Conservation (phyloP, 1,139 yeast species). For the Sporopachydermia cereana region DNA sequence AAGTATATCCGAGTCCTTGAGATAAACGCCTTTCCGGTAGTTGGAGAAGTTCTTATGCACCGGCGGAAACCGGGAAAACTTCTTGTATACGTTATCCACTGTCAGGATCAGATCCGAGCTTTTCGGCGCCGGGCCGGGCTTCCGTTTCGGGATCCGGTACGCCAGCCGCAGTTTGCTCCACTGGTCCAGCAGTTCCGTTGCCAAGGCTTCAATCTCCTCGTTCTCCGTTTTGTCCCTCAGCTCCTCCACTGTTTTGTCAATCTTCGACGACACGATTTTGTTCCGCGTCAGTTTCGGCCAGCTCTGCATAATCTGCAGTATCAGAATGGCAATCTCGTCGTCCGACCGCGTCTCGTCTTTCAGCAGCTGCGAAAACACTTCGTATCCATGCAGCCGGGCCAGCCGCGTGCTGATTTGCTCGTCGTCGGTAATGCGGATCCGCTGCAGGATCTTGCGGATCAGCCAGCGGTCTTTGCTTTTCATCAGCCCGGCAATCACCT, state of each 20-base stretch:
- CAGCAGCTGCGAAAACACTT: conserved; percentile 55
- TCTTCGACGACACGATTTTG: conserved; percentile 67
- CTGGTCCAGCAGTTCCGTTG: conserved; percentile 39
- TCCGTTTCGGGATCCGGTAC: conserved; percentile 62
- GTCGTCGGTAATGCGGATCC: conserved; percentile 50
- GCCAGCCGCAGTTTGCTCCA: conserved; percentile 79
- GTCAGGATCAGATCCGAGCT: background rate
- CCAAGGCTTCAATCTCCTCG: conserved; percentile 26
- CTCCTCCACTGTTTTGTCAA: conserved; percentile 50
- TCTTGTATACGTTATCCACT: conserved; percentile 2
- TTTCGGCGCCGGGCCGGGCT: conserved; percentile 7
- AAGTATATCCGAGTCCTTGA: background rate
- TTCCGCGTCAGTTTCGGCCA: conserved; percentile 83
- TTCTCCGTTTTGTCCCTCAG: conserved; percentile 25
- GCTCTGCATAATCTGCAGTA: conserved; percentile 44
- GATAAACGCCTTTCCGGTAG: conserved; percentile 4
- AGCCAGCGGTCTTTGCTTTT: conserved; percentile 66
- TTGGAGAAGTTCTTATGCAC: background rate
- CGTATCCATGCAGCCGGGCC: conserved; percentile 78
- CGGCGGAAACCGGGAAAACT: conserved; percentile 4
- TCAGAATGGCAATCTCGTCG: conserved; percentile 29
- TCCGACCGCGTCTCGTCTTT: conserved; percentile 24
- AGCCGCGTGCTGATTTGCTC: conserved; percentile 45
- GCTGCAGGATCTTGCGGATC: conserved; percentile 50
- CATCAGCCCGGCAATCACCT: conserved; percentile 72